Base-by-base conservation (phyloP, 1,284 basidiomycete species). In the Microbotryum silenes-acaulis region DNA sequence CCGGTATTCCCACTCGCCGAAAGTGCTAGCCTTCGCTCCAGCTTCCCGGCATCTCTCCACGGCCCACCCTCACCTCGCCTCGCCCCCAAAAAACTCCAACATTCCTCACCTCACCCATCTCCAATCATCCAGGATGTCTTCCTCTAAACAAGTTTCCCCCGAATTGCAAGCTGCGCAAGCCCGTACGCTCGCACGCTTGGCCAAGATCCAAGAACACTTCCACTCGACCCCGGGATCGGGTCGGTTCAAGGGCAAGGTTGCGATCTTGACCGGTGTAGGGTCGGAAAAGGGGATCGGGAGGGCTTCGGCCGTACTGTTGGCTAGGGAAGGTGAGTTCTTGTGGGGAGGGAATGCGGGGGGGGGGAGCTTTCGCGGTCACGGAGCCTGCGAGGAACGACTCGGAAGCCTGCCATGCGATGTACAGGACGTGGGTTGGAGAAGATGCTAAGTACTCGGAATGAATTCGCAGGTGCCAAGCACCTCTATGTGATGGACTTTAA, bases 201-300 rank as follows among this genome's bases (percentile, higher is more conserved):
- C 83, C 57, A 81, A 81, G 69, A 84, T 92, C 60, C 84, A 85
- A 72, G 79, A 81, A 0, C 90, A 92, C 65, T 79, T 92, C 27
- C 75, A 80, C 56, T 77, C 75, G 21, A 71, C 81, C 37, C 80
- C 84, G 37, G 80, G 85, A 45, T 77, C 79, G 48, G 78, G 76
- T 21, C 81, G 84, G 66, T 79, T 94, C 67, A 80, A 81, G 70
- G 84, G 81, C 67, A 94, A 92, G 76, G 89, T 93, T n/a, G 89
- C 87, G 72, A 82, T 96, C 67, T 82, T 96, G 66, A 96, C 92
- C 0, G 92, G 92, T 23, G 88, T 86, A 29, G 85, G 86, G 29
- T 90, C 88, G 21, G 72, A 87, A 67, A 85, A 85, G 72, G 90
- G 90, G 29, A 92, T 93, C 66, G 89, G 89, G 88, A 88, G 73